Base-by-base conservation (phyloP, 768 basidiomycete species). In the Fomitopsis pulvina region DNA sequence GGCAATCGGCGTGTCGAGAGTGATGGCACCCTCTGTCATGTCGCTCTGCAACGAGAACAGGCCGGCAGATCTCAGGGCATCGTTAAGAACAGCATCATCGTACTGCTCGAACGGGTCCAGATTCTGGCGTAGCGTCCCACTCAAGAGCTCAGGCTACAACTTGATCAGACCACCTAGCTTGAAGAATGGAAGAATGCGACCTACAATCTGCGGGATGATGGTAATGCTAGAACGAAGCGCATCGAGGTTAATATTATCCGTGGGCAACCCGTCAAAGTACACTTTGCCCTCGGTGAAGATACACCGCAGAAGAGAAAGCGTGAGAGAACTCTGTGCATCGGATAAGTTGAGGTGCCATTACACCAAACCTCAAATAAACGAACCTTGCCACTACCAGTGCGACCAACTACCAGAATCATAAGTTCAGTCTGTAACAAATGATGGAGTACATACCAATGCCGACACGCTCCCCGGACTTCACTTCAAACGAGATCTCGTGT, bases 301-400 rank as follows among this genome's bases (percentile, higher is more conserved):
- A 61, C 77, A 70, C 0, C 77, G 69, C 2, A 81, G 63, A 3
- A 81, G 64, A 0, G 78, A 68, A 9, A 80, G 59, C 2, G 75
- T 73, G 47, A 75, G 59, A 18, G 83, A 81, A 57, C 52, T 80
- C 81, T 60, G 46, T 22, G 20, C n/a, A 34, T 7, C 52, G 14
- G 45, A 62, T 40, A 32, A 4, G n/a, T n/a, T n/a, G n/a, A n/a
- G n/a, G n/a, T n/a, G n/a, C n/a, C n/a, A n/a, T 26, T 16, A 8
- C 8, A 39, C 46, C 52, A 43, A 11, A 58, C 10, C 49, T 9
- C n/a, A n/a, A n/a, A n/a, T n/a, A 47, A 16, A 48, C 24, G 26
- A 45, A 68, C 69, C 65, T 75, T 75, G 40, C 80, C 80, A 57
- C 75, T 76, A 14, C 81, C 81, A 2, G 81, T 83, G 20, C 80